Evolutionary conservation across 768 basidiomycete species (phyloP), one percentile per base, ranked within the genome.

Genomic region (Clavulina sp.): DNA sequence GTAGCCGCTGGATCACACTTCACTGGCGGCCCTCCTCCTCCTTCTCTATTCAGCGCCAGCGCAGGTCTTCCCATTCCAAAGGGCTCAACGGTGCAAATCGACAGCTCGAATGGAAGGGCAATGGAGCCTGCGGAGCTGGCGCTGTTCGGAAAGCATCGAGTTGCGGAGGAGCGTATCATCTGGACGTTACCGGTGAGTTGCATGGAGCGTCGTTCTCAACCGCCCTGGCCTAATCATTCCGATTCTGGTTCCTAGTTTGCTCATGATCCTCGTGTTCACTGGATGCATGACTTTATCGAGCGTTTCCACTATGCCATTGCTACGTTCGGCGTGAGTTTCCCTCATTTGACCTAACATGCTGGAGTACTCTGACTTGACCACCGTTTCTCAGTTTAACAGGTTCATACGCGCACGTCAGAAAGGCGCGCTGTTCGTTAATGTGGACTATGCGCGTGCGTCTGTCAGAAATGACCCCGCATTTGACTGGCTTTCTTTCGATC

Each of bases 401-500:
- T 56, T 46, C 40, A 18, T 56, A 3, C 38, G n/a, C 3, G 41
- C 55, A 3, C 43, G 53, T 21, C 28, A 30, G 3, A 21, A 41
- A 21, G 55, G 55, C 2, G 55, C 55, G 3, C 51, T 56, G 9
- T 21, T 56, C 34, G 41, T 55, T 13, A 55, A 56, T 32, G 33
- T 55, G 2, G 30, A 55, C 24, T 53, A 56, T 36, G 29, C 29
- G 9, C 19, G 28, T 1, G 29, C 21, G 40, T 29, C 28, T 4
- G 29, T 13, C 28, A n/a, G 26, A 13, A 18, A 31, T 1, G 4
- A 43, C 16, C 54, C 55, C 9, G 47, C 38, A 4, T 57, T 56
- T 4, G 55, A 56, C 43, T 56, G 54, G 55, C 6, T 56, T 23
- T 41, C 47, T 4, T 56, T 56, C 34, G 34, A 13, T n/a, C 47